A percentile compares a stretch with the other conserved stretches of the same genome.
These are phyloP conservation scores for Orbilia javanica DNA, from an alignment of 2,329 filamentous ascomycete species.

Conservation along the genomic window DNA sequence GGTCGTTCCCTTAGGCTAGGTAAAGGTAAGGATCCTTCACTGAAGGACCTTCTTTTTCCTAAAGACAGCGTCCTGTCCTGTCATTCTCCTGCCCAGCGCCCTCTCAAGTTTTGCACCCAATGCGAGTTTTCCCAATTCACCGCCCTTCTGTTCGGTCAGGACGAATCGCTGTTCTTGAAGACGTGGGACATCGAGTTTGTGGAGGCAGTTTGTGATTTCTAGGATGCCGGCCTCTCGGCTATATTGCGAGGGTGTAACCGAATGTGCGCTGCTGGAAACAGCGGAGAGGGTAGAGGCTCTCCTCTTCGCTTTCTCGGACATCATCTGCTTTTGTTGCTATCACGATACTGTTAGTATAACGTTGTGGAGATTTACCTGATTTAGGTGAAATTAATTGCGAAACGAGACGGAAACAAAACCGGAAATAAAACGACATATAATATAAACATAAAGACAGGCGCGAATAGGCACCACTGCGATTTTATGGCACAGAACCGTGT, in stretches of 20 bases:
- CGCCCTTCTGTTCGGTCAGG: conserved; percentile 82
- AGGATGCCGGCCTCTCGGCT: conserved; percentile 71
- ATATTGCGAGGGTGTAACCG: conserved; percentile 70
- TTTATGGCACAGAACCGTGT: background rate
- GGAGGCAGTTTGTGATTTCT: conserved; percentile 82
- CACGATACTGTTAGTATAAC: conserved; percentile 18
- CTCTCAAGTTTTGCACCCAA: conserved; percentile 91
- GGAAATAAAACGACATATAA: background rate
- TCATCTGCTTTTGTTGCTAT: conserved; percentile 36
- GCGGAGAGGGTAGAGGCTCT: conserved; percentile 55
- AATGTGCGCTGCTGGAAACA: conserved; percentile 48
- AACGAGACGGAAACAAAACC: conserved; percentile 18
- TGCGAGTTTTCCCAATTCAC: conserved; percentile 85
- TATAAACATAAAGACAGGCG: background rate
- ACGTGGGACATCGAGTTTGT: conserved; percentile 90
- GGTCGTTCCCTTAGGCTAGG: background rate
- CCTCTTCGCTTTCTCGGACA: conserved; percentile 57
- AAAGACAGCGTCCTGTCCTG: conserved; percentile 88
- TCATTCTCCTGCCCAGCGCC: conserved; percentile 87
- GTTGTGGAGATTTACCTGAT: conserved; percentile 18
- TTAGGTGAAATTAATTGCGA: conserved; percentile 17
- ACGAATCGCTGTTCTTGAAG: conserved; percentile 84
- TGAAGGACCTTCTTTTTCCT: conserved; percentile 66
- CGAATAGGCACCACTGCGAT: background rate
- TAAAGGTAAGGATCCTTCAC: conserved; percentile 23